These are phyloP conservation scores for Pythium periplocum DNA, from an alignment of 352 stramenopile species.

Conservation along the genomic window DNA sequence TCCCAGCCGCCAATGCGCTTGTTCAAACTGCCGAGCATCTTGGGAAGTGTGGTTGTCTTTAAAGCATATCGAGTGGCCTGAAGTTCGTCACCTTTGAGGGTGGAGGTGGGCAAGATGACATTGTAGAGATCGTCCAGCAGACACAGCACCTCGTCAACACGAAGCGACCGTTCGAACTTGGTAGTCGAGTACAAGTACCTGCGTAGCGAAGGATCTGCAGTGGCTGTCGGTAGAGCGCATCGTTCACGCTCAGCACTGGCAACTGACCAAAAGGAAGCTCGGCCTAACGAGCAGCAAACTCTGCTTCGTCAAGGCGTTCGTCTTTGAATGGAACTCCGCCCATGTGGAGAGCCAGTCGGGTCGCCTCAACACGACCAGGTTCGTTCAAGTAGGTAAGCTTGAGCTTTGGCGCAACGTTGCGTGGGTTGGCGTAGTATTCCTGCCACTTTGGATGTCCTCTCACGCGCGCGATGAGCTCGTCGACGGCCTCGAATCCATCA, in stretches of 20 bases:
- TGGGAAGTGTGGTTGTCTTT: slow-evolving; percentile 5
- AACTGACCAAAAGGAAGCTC: slow-evolving; percentile 30
- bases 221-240: slow-evolving; percentile 36
- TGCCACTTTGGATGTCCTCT: slow-evolving; percentile 22
- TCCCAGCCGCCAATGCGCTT: slow-evolving; percentile 12
- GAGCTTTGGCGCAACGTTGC: slow-evolving; percentile 17
- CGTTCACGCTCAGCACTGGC: slow-evolving; percentile 26
- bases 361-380: slow-evolving; percentile 37
- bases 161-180: slow-evolving; percentile 14
- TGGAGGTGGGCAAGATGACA: slow-evolving; percentile 13
- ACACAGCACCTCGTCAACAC: slow-evolving; percentile 23
- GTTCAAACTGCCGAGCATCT: slow-evolving; percentile 4
- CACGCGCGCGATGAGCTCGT: slow-evolving; percentile 15
- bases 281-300: slow-evolving; percentile 22
- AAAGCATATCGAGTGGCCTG: slow-evolving; percentile 8
- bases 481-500: slow-evolving; percentile 15
- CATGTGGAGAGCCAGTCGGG: slow-evolving; percentile 51
- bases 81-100: slow-evolving; percentile 8
- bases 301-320: slow-evolving; percentile 26
- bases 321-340: slow-evolving; percentile 57
- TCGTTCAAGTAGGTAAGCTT: slow-evolving; percentile 66
- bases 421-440: slow-evolving; percentile 25
- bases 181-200: slow-evolving; percentile 28
- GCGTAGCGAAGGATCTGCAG: slow-evolving; percentile 33
- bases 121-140: slow-evolving; percentile 19